A percentile compares a stretch with the other conserved stretches of the same genome.
Evolutionary conservation across 2,329 filamentous ascomycete genomes (phyloP).

Genomic region (Lachnellula subtilissima): DNA sequence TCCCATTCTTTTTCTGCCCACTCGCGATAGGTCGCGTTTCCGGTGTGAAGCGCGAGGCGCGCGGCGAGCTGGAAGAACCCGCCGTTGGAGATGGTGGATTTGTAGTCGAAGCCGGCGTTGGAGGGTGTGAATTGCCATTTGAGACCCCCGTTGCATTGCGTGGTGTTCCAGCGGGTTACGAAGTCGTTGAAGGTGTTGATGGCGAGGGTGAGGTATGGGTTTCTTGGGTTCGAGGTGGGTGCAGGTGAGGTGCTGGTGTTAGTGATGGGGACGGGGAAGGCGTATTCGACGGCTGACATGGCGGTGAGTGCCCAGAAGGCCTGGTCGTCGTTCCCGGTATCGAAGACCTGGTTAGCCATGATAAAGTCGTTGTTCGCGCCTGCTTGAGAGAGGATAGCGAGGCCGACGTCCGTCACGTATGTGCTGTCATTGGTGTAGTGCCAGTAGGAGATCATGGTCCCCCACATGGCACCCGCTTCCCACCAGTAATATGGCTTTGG

Average conservation of each 20-base stretch:
- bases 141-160: slow-evolving; percentile 63
- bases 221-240: slow-evolving; percentile 37
- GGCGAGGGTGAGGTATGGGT: slow-evolving; percentile 60
- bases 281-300: slow-evolving; percentile 64
- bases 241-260: slow-evolving; percentile 35
- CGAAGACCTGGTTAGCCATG: slow-evolving; percentile 61
- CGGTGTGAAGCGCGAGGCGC: slow-evolving; percentile 68
- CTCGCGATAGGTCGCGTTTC: slow-evolving; percentile 68
- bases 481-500: slow-evolving; percentile 25
- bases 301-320: slow-evolving; percentile 68
- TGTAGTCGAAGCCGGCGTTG: slow-evolving; percentile 79
- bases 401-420: slow-evolving; percentile 50
- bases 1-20: slow-evolving; percentile 71
- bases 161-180: slow-evolving; percentile 44
- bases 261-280: slow-evolving; percentile 47
- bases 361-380: slow-evolving; percentile 69
- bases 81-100: slow-evolving; percentile 57
- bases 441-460: slow-evolving; percentile 73
- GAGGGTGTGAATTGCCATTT: slow-evolving; percentile 80
- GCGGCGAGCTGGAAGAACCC: slow-evolving; percentile 58
- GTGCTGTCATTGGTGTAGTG: slow-evolving; percentile 67
- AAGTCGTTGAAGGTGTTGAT: slow-evolving; percentile 79
- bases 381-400: slow-evolving; percentile 68
- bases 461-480: slow-evolving; percentile 47
- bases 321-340: slow-evolving; percentile 55